Evolutionary conservation across 2,329 filamentous ascomycete genomes (phyloP).

Genomic region (Fusarium virguliforme): DNA sequence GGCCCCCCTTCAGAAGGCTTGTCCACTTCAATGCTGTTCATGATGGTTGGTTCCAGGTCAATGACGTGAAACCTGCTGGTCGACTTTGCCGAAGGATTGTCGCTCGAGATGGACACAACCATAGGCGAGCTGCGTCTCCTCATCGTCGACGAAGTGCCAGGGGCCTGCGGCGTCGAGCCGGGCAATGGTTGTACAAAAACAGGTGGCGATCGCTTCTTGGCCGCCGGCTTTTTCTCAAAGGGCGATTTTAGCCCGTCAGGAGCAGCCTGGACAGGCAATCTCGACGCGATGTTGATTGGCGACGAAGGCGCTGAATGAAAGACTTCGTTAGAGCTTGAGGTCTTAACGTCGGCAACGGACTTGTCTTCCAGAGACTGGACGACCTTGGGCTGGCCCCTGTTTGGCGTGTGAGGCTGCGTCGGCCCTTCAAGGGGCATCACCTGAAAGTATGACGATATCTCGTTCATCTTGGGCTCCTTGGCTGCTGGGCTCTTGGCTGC

Average conservation of each 20-base stretch:
- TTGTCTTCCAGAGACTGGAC: conserved; percentile 40
- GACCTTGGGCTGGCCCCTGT: conserved; percentile 35
- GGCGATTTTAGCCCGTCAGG: conserved; percentile 16
- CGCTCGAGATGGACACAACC: conserved; percentile 4
- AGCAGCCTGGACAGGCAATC: conserved; percentile 33
- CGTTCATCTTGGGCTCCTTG: conserved; percentile 14
- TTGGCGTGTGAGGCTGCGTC: conserved; percentile 27
- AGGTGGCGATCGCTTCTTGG: conserved; percentile 16
- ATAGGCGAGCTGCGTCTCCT: conserved; percentile 29
- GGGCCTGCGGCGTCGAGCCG: conserved; percentile 24
- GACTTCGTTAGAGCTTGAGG: conserved; percentile 37
- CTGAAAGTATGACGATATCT: conserved; percentile 34
- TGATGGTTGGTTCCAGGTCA: conserved; percentile 25
- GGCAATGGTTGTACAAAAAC: conserved; percentile 40
- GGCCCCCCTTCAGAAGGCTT: conserved; percentile 27
- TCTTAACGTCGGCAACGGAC: conserved; percentile 40
- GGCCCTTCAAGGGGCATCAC: conserved; percentile 19
- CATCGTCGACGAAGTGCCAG: conserved; percentile 30
- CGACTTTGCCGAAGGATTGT: conserved; percentile 2
- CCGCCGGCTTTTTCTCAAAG: neutral
- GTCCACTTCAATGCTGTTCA: conserved; percentile 45
- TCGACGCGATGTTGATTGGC: conserved; percentile 29
- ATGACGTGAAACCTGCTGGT: conserved; percentile 12
- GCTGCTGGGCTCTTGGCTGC: conserved; percentile 8
- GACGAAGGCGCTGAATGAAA: conserved; percentile 48